Conservation (phyloP, 352 stramenopile species). For the Blastocystis sp. region DNA sequence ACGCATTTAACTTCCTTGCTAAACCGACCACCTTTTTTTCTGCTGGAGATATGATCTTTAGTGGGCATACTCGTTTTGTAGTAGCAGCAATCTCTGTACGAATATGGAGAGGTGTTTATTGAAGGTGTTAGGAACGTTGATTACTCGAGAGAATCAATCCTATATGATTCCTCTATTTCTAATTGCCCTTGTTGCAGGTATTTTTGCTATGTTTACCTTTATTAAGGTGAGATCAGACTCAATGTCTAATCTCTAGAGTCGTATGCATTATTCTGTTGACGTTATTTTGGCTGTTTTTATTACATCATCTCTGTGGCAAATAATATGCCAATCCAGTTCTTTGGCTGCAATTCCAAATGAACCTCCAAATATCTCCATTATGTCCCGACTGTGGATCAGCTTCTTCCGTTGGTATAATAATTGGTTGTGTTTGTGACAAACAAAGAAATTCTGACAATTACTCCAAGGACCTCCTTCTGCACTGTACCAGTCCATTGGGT, state of each 20-base stretch:
- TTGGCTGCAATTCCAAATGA: constrained; percentile 3
- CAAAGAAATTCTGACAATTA: constrained; percentile 11
- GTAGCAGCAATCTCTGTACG: background rate
- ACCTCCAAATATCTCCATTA: background rate
- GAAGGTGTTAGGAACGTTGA: constrained; percentile 16
- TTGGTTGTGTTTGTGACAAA: constrained; percentile 31
- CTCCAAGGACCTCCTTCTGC: constrained; percentile 84
- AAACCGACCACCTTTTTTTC: background rate
- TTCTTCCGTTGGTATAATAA: constrained; percentile 11
- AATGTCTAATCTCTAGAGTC: background rate
- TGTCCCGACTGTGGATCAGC: background rate
- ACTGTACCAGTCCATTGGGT: constrained; percentile 99
- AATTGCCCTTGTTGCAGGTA: background rate
- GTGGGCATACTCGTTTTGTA: constrained; percentile 33
- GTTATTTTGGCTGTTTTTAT: constrained; percentile 31
- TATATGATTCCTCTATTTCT: constrained; percentile 17
- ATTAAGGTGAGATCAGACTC: background rate
- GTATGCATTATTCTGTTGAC: constrained; percentile 50
- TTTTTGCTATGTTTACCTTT: background rate
- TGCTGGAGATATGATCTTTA: constrained; percentile 39
- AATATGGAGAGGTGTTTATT: no score
- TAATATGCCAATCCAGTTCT: constrained; percentile 9
- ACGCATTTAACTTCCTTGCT: background rate
- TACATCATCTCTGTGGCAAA: background rate
- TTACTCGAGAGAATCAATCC: background rate